A percentile compares a stretch with the other conserved stretches of the same genome.
phyloP scores from a whole-genome alignment of 1,284 basidiomycete genomes.

The Marasmius fiardii region DNA sequence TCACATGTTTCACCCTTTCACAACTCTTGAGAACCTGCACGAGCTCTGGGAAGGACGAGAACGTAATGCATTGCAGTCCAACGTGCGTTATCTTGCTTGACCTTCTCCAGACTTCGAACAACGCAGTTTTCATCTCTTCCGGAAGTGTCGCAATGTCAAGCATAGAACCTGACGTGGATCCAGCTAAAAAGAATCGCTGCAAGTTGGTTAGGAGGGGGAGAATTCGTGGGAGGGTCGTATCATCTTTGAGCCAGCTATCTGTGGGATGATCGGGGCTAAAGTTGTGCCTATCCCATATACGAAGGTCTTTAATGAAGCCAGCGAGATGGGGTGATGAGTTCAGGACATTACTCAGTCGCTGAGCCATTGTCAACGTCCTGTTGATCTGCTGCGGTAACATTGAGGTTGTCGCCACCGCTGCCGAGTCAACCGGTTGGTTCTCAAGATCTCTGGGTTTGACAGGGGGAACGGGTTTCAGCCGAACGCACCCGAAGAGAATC shows the following conservation, averaged over 20 bases:
- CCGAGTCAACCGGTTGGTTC: too few species aligned
- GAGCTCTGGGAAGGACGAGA: background rate
- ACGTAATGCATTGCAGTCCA: background rate
- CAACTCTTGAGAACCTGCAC: background rate
- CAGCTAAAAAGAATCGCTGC: background rate
- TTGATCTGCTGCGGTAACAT: background rate
- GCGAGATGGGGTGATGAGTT: background rate
- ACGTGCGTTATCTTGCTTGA: slow-evolving; percentile 1
- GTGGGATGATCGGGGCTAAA: background rate
- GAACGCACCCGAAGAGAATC: background rate
- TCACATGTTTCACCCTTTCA: background rate
- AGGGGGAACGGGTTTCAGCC: background rate
- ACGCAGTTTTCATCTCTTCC: background rate
- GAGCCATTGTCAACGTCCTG: background rate
- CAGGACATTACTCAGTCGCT: background rate
- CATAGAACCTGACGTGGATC: background rate
- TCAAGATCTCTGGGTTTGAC: background rate
- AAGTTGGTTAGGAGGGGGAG: slow-evolving; percentile 1
- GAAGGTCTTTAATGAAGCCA: background rate
- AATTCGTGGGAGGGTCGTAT: slow-evolving; percentile 5
- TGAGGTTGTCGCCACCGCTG: too few species aligned
- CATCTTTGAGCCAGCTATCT: background rate
- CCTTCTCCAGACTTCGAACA: background rate
- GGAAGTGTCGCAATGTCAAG: background rate
- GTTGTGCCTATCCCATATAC: background rate